These are phyloP conservation scores for Phytopythium aichiense DNA, from an alignment of 352 stramenopile species.

Conservation along the genomic window DNA sequence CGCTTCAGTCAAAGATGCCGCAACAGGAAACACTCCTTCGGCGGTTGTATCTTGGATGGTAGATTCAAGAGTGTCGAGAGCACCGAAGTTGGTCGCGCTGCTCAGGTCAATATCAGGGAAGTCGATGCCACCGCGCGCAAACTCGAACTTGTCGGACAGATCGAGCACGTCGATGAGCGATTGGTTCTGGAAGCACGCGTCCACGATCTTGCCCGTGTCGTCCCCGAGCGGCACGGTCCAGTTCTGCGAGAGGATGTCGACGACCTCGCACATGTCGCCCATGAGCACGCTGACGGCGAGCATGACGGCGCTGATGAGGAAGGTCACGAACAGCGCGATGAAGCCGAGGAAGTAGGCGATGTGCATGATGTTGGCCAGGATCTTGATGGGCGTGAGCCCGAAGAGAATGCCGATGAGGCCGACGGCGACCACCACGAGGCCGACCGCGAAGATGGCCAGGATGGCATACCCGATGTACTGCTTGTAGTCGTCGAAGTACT, in stretches of 20 bases:
- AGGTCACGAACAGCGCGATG: slow-evolving; percentile 56
- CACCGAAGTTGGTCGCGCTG: slow-evolving; percentile 40
- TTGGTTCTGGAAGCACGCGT: slow-evolving; percentile 61
- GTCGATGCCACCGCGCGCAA: slow-evolving; percentile 48
- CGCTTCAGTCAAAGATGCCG: rapidly evolving
- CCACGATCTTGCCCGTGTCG: slow-evolving; percentile 38
- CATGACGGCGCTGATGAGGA: slow-evolving; percentile 52
- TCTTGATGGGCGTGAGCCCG: slow-evolving; percentile 52
- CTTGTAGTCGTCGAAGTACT: slow-evolving; percentile 41
- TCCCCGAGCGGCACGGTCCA: slow-evolving; percentile 50
- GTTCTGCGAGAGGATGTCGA: slow-evolving; percentile 36
- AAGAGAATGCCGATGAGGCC: slow-evolving; percentile 67
- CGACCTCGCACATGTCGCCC: slow-evolving; percentile 58
- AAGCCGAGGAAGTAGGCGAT: slow-evolving; percentile 70
- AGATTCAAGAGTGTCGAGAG: slow-evolving; percentile 18
- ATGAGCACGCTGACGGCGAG: slow-evolving; percentile 52
- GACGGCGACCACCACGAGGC: slow-evolving; percentile 42
- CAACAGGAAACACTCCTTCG: background rate
- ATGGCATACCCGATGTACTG: slow-evolving; percentile 31
- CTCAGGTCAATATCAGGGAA: slow-evolving; percentile 37
- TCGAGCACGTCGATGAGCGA: slow-evolving; percentile 63
- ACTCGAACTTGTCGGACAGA: slow-evolving; percentile 43
- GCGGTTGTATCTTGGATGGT: background rate
- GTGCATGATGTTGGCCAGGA: slow-evolving; percentile 67
- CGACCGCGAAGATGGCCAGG: slow-evolving; percentile 52